Base-by-base conservation (phyloP, 1,139 yeast genomes). In the Magnusiomyces starmeri region DNA sequence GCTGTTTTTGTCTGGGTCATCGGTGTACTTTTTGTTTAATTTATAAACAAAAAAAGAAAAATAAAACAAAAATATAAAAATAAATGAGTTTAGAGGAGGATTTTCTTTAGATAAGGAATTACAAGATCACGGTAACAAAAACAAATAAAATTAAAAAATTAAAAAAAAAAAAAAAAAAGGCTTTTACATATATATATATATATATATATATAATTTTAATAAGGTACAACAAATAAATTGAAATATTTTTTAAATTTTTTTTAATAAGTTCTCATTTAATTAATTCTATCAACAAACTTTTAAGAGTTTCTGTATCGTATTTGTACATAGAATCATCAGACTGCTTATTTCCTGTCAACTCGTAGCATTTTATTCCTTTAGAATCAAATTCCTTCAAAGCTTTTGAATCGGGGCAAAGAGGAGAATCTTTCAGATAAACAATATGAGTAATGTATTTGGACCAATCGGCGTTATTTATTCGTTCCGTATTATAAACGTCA, bases 381-480 rank as follows among this genome's bases (percentile, higher is more conserved):
- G 35, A 14, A n/a, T 27, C 14, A 3, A 53, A 24, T 10, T 42
- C 46, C 25, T 43, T 44, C 25, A 53, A 24, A 26, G 39, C 48
- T 1, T 10, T 25, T 7, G 24, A 22, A 1, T 45, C n/a, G 12
- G 51, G 50, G 10, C 39, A 21, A n/a, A 53, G 35, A 3, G 43
- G 48, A 10, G 56, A 51, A 10, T 27, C 24, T 39, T 49, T 37
- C n/a, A 54, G 46, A 37, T 54, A 54, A 9, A 54, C 46, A 21
- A 54, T 49, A 25, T 54, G 54, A 3, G 54, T 51, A n/a, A 54
- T 41, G 46, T 46, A 54, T 25, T 48, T 48, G 18, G 37, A 41
- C 56, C 56, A 54, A 2, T 14, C 35, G 3, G 54, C 44, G 7
- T 43, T 40, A 10, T 47, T 21, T 18, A 53, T 48, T 9, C 29